Conservation (phyloP, 1,284 basidiomycete species). For the Leccinum fallax region DNA sequence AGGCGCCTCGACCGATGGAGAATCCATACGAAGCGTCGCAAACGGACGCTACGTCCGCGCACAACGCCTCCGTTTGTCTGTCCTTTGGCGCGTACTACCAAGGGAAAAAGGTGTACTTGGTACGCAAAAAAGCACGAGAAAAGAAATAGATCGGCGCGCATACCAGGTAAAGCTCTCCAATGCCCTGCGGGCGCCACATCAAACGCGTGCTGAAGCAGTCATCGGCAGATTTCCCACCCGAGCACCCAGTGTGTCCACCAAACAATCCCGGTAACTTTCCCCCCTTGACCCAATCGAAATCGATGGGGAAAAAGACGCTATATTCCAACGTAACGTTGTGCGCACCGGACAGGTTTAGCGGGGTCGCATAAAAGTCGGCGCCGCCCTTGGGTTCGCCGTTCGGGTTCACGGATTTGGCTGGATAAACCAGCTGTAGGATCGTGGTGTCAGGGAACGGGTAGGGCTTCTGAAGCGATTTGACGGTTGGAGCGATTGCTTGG, state of each 20-base stretch:
- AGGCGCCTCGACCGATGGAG: slow-evolving; percentile 75
- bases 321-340: slow-evolving; percentile 59
- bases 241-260: slow-evolving; percentile 67
- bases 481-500: slow-evolving; percentile 31
- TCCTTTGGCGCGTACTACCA: slow-evolving; percentile 65
- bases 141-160: slow-evolving; percentile 23
- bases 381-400: slow-evolving; percentile 59
- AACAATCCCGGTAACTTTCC: slow-evolving; percentile 77
- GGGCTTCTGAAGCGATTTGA: slow-evolving; percentile 9
- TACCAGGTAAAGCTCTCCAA: slow-evolving; percentile 75
- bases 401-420: slow-evolving; percentile 65
- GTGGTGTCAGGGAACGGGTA: slow-evolving; percentile 29
- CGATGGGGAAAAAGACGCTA: slow-evolving; percentile 55
- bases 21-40: slow-evolving; percentile 70
- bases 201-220: slow-evolving; percentile 73
- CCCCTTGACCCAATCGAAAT: slow-evolving; percentile 68
- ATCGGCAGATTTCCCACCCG: slow-evolving; percentile 49
- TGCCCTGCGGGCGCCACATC: slow-evolving; percentile 70
- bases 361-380: slow-evolving; percentile 69
- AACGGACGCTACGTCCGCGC: slow-evolving; percentile 55
- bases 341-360: slow-evolving; percentile 52
- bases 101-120: background rate
- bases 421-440: slow-evolving; percentile 62
- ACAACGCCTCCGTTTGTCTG: slow-evolving; percentile 59
- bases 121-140: background rate